phyloP scores from a whole-genome alignment of 768 basidiomycete species.

The Pisolithus tinctorius region DNA sequence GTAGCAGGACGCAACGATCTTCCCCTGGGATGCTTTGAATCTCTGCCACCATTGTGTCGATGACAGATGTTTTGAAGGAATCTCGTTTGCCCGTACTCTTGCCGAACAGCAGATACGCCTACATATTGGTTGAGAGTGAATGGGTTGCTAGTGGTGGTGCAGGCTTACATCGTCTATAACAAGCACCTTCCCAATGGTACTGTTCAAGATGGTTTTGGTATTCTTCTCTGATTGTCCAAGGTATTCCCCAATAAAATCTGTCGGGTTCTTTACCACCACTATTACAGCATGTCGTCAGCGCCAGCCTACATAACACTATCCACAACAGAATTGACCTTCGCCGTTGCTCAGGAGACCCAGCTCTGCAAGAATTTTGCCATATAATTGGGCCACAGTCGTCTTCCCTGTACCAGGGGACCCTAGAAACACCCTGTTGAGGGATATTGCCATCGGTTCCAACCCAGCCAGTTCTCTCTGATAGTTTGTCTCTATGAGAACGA shows the following conservation, averaged over 20 bases:
- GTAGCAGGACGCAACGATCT: conserved; percentile 58
- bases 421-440: conserved; percentile 59
- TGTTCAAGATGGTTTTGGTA: conserved; percentile 56
- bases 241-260: conserved; percentile 57
- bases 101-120: conserved; percentile 69
- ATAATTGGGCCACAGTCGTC: conserved; percentile 61
- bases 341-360: conserved; percentile 63
- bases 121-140: background rate
- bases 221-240: conserved; percentile 58
- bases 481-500: conserved; percentile 43
- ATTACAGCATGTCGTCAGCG: background rate
- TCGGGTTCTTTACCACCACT: conserved; percentile 64
- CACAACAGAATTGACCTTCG: conserved; percentile 42
- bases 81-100: conserved; percentile 31
- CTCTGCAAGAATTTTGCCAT: conserved; percentile 57
- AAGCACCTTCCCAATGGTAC: conserved; percentile 56
- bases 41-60: conserved; percentile 71
- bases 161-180: conserved; percentile 58
- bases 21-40: conserved; percentile 64
- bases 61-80: conserved; percentile 58
- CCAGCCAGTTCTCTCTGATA: conserved; percentile 56
- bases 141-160: background rate
- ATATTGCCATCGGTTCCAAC: conserved; percentile 42
- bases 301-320: background rate
- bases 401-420: conserved; percentile 70